Percentiles rank a stretch among this genome's conserved stretches.
These are phyloP conservation scores for Copromyces sp. DNA, from an alignment of 495 filamentous ascomycete species.

Conservation along the genomic window DNA sequence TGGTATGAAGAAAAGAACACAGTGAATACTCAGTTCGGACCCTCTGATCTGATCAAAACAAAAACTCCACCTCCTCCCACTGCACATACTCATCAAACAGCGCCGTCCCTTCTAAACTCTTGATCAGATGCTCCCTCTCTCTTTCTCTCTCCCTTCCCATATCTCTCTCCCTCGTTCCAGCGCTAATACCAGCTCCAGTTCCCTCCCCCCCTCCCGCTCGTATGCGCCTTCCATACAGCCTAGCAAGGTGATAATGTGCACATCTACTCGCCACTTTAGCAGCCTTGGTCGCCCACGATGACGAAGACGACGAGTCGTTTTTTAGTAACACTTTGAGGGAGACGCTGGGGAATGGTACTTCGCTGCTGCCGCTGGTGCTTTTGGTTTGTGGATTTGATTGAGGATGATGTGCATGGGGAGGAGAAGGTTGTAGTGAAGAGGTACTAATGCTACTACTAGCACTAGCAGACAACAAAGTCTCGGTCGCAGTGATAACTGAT, in stretches of 20 bases:
- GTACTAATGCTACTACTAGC: not conserved
- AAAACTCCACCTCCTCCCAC: constrained; percentile 15
- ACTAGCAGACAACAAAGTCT: not conserved
- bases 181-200: not conserved
- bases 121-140: constrained; percentile 5
- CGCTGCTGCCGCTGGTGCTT: not conserved
- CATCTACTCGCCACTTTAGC: constrained; percentile 7
- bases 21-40: no score
- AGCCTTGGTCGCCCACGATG: not conserved
- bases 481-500: not conserved
- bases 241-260: constrained; percentile 10
- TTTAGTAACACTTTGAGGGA: not conserved
- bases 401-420: not conserved
- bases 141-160: not conserved
- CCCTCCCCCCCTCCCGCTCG: not conserved
- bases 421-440: not conserved
- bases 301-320: not conserved
- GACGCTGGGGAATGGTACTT: not conserved
- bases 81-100: constrained; percentile 10
- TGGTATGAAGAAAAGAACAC: not conserved
- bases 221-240: not conserved
- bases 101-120: constrained; percentile 2
- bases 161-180: no score
- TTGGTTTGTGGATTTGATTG: not conserved
- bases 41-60: constrained; percentile 1